These are phyloP conservation scores for Dianthus caryophyllus DNA, from an alignment of 148 eudicot genomes.

Conservation along the genomic window DNA sequence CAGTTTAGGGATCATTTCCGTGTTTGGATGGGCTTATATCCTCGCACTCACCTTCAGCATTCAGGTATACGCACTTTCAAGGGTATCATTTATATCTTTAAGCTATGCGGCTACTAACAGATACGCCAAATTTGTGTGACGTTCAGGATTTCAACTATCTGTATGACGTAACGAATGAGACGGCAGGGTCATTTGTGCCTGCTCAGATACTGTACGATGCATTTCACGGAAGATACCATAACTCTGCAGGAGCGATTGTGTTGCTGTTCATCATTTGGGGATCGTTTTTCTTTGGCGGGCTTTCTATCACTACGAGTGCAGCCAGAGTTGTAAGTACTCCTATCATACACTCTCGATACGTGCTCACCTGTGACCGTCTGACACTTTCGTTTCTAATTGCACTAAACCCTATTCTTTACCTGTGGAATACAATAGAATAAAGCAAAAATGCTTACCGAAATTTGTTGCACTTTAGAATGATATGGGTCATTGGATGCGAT, in stretches of 20 bases:
- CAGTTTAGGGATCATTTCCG: constrained; percentile 50
- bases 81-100: too few species aligned
- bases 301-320: constrained; percentile 59
- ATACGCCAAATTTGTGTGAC: not conserved
- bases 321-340: constrained; percentile 45
- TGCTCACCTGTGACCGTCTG: too few species aligned
- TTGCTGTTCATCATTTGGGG: constrained; percentile 64
- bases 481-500: too few species aligned
- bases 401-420: too few species aligned
- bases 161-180: constrained; percentile 49
- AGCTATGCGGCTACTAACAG: too few species aligned
- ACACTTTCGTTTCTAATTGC: too few species aligned
- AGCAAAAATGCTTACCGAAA: too few species aligned
- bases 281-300: constrained; percentile 65
- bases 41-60: constrained; percentile 70
- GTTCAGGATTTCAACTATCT: constrained; percentile 46
- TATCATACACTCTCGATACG: not conserved
- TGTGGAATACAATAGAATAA: too few species aligned
- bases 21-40: constrained; percentile 66
- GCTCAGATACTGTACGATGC: constrained; percentile 72
- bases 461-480: too few species aligned
- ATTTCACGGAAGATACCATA: constrained; percentile 56
- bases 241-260: constrained; percentile 45
- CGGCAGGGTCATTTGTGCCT: constrained; percentile 61
- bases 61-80: constrained; percentile 38